A percentile compares a stretch with the other conserved stretches of the same genome.
phyloP scores from a whole-genome alignment of 371 early-diverging fungal genomes.

The Haplosporangium sp. region DNA sequence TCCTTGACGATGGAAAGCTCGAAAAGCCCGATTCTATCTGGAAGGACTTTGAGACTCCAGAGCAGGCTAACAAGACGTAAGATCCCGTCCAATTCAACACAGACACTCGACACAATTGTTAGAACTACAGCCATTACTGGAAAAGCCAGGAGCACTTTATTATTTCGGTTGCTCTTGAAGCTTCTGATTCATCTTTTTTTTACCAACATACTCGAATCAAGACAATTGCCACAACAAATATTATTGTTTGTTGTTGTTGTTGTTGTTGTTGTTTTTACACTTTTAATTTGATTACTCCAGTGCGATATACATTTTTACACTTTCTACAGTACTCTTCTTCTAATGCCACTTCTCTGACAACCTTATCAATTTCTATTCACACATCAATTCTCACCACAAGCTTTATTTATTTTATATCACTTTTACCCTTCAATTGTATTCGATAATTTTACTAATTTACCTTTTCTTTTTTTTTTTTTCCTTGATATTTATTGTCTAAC shows the following conservation, averaged over 20 bases:
- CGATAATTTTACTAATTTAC: not conserved
- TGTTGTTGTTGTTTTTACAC: no score
- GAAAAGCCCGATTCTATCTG: conserved; percentile 79
- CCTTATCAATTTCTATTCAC: not conserved
- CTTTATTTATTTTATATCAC: not conserved
- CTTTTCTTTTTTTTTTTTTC: no score
- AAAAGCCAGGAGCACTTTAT: no score
- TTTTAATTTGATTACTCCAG: no score
- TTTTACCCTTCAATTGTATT: no score
- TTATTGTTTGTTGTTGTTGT: no score
- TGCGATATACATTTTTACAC: no score
- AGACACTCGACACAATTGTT: not conserved
- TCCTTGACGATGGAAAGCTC: conserved; percentile 84
- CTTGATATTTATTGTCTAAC: conserved; percentile 6
- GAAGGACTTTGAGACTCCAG: conserved; percentile 83
- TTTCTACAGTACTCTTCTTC: no score
- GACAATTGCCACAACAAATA: no score
- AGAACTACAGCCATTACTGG: not conserved
- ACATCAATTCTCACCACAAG: not conserved
- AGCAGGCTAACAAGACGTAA: conserved; percentile 83
- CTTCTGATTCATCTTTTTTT: not conserved
- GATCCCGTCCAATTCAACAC: conserved; percentile 25
- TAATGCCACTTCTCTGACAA: no score
- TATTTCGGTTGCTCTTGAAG: not conserved
- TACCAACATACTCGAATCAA: not conserved